Base-by-base conservation (phyloP, 78 protist genomes). In the Cavenderia fasciculata region DNA sequence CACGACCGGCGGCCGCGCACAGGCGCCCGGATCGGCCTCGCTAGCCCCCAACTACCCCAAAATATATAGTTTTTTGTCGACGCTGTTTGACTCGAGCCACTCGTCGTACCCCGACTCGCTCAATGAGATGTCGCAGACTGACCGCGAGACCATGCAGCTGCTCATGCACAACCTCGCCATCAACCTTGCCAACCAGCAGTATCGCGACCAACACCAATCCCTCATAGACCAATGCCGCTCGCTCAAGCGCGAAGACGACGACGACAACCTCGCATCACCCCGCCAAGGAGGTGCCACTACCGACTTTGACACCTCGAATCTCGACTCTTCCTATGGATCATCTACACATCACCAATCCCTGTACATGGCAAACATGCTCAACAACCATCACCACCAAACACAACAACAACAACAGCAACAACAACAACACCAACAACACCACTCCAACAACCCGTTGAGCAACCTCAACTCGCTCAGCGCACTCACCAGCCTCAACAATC, bases 121-220 rank as follows among this genome's bases (percentile, higher is more conserved):
- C 12, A 52, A 71, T 1, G 90, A 82, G 19, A 16, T 82, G 36
- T 61, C 76, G 21, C 68, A 34, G 57, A 56, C 49, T 18, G 86
- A 87, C 34, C 74, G 93, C 25, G 93, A 87, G 59, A 87, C 87
- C 31, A 77, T 87, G 86, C 74, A 73, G 65, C 18, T 71, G 43
- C 31, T 87, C n/a, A 74, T 72, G 78, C 93, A 87, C 61, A 87
- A 87, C 70, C 62, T 87, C 19, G 84, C 92, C 65, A 65, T 86
- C 43, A 87, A 74, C 44, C 43, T 87, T 21, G 85, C 86, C 38
- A 70, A 87, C 61, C 85, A 68, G 47, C 93, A 87, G 61, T 59
- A 77, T 38, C 73, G 74, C 43, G 86, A 87, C 21, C 49, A 74
- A 29, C 87, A 87, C 27, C 76, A 68, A 65, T 8, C 46, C 0